Conservation (phyloP, 805 yeast species). For the Candida parachauliodes region DNA sequence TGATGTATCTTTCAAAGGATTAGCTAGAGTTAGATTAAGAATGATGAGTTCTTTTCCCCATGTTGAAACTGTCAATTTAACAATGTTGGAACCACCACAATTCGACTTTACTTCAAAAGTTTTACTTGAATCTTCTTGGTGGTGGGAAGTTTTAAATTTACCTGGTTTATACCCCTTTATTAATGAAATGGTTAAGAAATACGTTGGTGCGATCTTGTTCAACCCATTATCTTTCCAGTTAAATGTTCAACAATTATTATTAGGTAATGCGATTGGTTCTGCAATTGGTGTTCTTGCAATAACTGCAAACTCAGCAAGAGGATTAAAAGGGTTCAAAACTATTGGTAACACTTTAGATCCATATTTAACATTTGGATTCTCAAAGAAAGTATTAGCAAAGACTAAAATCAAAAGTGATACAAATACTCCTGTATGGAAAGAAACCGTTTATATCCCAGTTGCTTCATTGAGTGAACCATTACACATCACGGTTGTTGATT, state of each 20-base stretch:
- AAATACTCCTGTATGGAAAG: slow-evolving; percentile 76
- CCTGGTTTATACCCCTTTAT: slow-evolving; percentile 87
- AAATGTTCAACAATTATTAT: slow-evolving; percentile 84
- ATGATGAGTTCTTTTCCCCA: slow-evolving; percentile 93
- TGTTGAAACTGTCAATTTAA: slow-evolving; percentile 82
- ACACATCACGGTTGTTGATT: slow-evolving; percentile 66
- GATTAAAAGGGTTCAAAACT: slow-evolving; percentile 65
- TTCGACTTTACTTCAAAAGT: slow-evolving; percentile 75
- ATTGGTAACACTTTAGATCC: slow-evolving; percentile 86
- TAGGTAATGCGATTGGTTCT: slow-evolving; percentile 74
- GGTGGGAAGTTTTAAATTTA: slow-evolving; percentile 80
- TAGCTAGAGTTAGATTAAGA: slow-evolving; percentile 77
- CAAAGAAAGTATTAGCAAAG: slow-evolving; percentile 55
- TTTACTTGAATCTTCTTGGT: slow-evolving; percentile 79
- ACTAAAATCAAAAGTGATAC: slow-evolving; percentile 70
- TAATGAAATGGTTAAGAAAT: slow-evolving; percentile 80
- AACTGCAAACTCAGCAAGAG: slow-evolving; percentile 61
- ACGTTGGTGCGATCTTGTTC: slow-evolving; percentile 83
- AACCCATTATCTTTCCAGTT: slow-evolving; percentile 91
- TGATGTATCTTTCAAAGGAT: slow-evolving; percentile 71
- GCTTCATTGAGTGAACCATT: slow-evolving; percentile 80
- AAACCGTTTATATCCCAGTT: slow-evolving; percentile 67
- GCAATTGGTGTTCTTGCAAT: slow-evolving; percentile 85
- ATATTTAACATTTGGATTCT: slow-evolving; percentile 69
- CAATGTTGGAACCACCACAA: slow-evolving; percentile 81